Percentiles rank a stretch among this genome's conserved stretches.
Conservation (phyloP, 192 early-diverging fungal genomes). For the Dissophora ornata region DNA sequence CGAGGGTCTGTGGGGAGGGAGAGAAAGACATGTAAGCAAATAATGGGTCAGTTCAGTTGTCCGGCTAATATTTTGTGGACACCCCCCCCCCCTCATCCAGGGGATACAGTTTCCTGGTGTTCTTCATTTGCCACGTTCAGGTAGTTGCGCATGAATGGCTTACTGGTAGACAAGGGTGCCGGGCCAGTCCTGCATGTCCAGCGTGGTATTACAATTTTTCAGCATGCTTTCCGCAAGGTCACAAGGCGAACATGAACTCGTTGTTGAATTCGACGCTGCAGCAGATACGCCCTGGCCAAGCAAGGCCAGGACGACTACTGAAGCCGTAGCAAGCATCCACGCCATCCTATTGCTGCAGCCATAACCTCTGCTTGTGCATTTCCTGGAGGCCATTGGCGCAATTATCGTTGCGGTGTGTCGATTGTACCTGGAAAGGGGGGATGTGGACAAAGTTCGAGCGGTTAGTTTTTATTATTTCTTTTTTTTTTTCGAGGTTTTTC, state of each 20-base stretch:
- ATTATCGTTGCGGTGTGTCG: background rate
- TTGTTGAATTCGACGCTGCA: background rate
- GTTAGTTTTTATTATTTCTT: too few relatives aligned
- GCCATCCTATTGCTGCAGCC: background rate
- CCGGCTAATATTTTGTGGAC: too few relatives aligned
- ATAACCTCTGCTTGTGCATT: background rate
- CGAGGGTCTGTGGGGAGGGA: conserved; percentile 6
- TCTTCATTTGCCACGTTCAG: background rate
- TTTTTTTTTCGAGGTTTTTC: too few relatives aligned
- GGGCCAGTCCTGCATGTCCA: conserved; percentile 21
- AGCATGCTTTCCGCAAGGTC: conserved; percentile 3
- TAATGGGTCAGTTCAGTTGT: too few relatives aligned
- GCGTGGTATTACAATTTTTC: conserved; percentile 1
- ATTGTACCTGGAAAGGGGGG: too few relatives aligned
- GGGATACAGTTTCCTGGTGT: too few relatives aligned
- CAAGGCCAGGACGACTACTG: background rate
- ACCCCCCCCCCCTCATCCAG: too few relatives aligned
- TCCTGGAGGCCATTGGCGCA: background rate
- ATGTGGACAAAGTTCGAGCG: too few relatives aligned
- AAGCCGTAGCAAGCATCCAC: conserved; percentile 10
- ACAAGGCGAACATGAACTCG: conserved; percentile 29
- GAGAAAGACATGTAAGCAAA: too few relatives aligned
- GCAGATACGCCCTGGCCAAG: conserved; percentile 10
- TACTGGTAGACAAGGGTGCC: conserved; percentile 27
- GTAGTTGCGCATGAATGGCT: too few relatives aligned